Percentiles rank a stretch among this genome's conserved stretches.
phyloP scores from a whole-genome alignment of 1,284 basidiomycete species.

The Mycosarcoma maydis region DNA sequence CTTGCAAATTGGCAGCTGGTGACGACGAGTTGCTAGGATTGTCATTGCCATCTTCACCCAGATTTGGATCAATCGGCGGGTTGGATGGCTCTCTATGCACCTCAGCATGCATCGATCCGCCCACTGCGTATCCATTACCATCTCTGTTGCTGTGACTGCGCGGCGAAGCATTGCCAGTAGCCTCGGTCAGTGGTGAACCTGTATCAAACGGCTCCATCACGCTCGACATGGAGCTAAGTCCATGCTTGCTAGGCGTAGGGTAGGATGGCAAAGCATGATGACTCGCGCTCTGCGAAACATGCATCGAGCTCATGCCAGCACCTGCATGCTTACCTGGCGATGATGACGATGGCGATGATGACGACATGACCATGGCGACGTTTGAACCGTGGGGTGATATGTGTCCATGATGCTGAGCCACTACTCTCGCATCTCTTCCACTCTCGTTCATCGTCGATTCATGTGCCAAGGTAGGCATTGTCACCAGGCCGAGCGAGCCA shows the following conservation, averaged over 20 bases:
- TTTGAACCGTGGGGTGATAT: slow-evolving; percentile 4
- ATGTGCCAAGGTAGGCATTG: not conserved
- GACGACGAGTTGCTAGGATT: slow-evolving; percentile 6
- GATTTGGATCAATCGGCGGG: slow-evolving; percentile 7
- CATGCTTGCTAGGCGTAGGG: slow-evolving; percentile 1
- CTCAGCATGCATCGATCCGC: not conserved
- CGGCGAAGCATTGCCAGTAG: slow-evolving; percentile 19
- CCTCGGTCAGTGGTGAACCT: slow-evolving; percentile 35
- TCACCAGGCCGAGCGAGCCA: not conserved
- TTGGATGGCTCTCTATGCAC: not conserved
- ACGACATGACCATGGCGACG: not conserved
- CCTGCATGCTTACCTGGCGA: slow-evolving; percentile 1
- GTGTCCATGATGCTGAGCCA: not conserved
- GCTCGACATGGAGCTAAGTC: not conserved
- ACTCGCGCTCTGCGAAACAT: slow-evolving; percentile 1
- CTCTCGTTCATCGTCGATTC: not conserved
- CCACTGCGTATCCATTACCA: not conserved
- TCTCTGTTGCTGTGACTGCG: slow-evolving; percentile 2
- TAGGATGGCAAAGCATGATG: not conserved
- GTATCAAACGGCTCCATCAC: slow-evolving; percentile 20
- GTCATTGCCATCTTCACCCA: not conserved
- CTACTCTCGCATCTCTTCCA: not conserved
- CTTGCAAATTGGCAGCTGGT: slow-evolving; percentile 3
- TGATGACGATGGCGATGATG: slow-evolving; percentile 4
- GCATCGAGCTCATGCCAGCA: slow-evolving; percentile 16